Evolutionary conservation across 2,329 filamentous ascomycete species (phyloP).

Genomic region (Aspergillus persii): DNA sequence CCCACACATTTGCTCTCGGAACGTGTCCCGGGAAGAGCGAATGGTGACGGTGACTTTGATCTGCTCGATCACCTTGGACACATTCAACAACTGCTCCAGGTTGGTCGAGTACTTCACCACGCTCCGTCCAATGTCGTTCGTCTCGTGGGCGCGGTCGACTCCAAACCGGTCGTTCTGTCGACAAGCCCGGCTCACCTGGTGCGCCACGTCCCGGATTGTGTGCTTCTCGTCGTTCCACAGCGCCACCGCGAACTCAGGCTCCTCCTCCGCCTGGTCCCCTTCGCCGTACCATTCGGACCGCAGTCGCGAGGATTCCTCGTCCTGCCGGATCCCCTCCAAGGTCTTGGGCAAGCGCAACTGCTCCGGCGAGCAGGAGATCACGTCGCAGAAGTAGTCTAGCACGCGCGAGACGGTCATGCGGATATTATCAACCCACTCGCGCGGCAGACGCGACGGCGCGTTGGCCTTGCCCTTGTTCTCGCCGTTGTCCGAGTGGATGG

Average conservation of each 20-base stretch:
- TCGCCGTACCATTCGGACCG: conserved; percentile 69
- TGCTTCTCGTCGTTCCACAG: conserved; percentile 99
- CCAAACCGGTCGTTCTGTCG: conserved; percentile 68
- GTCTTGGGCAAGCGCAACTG: conserved; percentile 86
- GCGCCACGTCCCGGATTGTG: conserved; percentile 83
- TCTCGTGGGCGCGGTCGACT: conserved; percentile 75
- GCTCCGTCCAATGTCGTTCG: conserved; percentile 82
- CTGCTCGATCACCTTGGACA: conserved; percentile 84
- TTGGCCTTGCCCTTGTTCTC: conserved; percentile 48
- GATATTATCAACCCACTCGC: conserved; percentile 73
- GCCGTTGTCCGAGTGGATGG: conserved; percentile 74
- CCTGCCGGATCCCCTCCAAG: conserved; percentile 72
- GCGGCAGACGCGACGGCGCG: conserved; percentile 68
- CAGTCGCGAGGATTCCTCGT: conserved; percentile 77
- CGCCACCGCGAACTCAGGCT: conserved; percentile 77
- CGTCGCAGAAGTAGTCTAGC: conserved; percentile 94
- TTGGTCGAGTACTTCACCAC: conserved; percentile 75
- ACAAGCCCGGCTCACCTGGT: conserved; percentile 89
- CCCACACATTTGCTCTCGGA: conserved; percentile 98
- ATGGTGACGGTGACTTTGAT: conserved; percentile 97
- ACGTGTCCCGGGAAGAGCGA: conserved; percentile 87
- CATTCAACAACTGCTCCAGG: conserved; percentile 68
- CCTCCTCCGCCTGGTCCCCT: conserved; percentile 60
- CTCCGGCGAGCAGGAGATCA: conserved; percentile 96
- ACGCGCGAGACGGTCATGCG: conserved; percentile 80